Conservation (phyloP, 345 rosid species). For the Citrus reticulata region DNA sequence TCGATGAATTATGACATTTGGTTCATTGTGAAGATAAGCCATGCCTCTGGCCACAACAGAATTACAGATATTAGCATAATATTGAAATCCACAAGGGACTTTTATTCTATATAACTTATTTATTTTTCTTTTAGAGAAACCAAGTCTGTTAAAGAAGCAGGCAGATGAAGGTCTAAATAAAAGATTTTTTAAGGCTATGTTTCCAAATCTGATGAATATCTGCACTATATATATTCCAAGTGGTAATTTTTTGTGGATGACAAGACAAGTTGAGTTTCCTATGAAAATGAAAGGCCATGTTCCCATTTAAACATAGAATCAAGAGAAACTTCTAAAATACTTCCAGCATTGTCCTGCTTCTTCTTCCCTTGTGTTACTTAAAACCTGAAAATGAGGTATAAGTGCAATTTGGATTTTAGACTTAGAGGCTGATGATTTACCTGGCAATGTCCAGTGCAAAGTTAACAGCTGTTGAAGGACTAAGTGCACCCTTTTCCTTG, state of each 20-base stretch:
- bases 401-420: not conserved
- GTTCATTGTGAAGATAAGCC: slow-evolving; percentile 98
- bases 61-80: slow-evolving; percentile 18
- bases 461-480: slow-evolving; percentile 81
- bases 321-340: not conserved
- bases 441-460: slow-evolving; percentile 97
- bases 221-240: not conserved
- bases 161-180: not conserved
- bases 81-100: not conserved
- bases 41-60: slow-evolving; percentile 64
- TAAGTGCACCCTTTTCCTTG: slow-evolving; percentile 88
- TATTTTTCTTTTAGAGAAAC: not conserved
- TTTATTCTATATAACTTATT: too few relatives aligned
- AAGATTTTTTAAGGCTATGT: not conserved
- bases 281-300: not conserved
- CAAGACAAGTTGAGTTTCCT: not conserved
- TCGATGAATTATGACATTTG: slow-evolving; percentile 92
- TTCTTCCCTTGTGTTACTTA: not conserved
- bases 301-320: not conserved
- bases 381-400: not conserved
- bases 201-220: not conserved
- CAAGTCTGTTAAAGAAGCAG: too few relatives aligned
- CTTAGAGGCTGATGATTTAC: slow-evolving; percentile 17
- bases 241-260: not conserved
- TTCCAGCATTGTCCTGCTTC: not conserved